Base-by-base conservation (phyloP, 2,329 filamentous ascomycete species). In the Ceratocystis colombiana region DNA sequence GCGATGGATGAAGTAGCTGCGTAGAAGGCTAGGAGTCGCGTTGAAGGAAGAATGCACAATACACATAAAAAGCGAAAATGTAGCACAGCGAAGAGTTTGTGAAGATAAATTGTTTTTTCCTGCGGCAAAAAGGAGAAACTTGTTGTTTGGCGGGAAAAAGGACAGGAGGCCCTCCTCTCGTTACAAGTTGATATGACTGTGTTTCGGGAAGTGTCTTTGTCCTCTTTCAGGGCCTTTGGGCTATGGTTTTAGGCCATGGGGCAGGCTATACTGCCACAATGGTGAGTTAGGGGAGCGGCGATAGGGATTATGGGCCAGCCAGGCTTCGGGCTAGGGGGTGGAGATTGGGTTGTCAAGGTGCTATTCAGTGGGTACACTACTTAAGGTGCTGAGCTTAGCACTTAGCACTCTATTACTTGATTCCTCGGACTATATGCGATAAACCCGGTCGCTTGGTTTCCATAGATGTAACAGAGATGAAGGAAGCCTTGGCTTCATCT, bases 131-230 rank as follows among this genome's bases (percentile, higher is more conserved):
- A 50, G 37, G 30, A 53, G 46, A 48, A 30, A 59, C 6, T 17
- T 59, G 55, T 17, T n/a, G 55, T 30, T 53, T 57, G 53, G 53
- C 15, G 30, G 15, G 6, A 12, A 64, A 61, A 64, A 28, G 20
- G 64, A 64, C 50, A 67, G 66, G 66, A 67, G 66, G 28, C 61
- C 33, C 12, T 48, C 25, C 61, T 63, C 20, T 48, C 25, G 66
- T 68, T 68, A 65, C 66, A 65, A 64, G 64, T 68, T 68, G 33
- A 64, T 30, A 44, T 66, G 64, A 25, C 63, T 20, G 63, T 68
- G 66, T 68, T 68, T 68, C 66, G 66, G 57, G 63, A 46, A 57
- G 63, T 45, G 63, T 65, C 66, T 65, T 62, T 53, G 33, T 37
- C 55, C 53, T 37, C 55, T 28, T 57, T 10, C 22, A 25, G 28